These are phyloP conservation scores for Clarireedia paspali DNA, from an alignment of 2,329 filamentous ascomycete genomes.

Conservation along the genomic window DNA sequence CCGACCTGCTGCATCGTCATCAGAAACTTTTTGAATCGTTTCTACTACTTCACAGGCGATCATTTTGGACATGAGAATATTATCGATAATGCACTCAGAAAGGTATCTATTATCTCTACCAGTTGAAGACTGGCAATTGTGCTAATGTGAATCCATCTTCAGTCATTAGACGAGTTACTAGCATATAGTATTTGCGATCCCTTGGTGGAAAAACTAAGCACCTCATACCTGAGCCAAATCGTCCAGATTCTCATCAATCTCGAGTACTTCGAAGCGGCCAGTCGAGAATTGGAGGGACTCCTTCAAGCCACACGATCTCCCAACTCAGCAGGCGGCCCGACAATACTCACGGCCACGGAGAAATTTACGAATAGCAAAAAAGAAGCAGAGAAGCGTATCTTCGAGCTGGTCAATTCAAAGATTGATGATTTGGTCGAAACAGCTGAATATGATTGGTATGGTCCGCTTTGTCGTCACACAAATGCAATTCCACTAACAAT, in stretches of 20 bases:
- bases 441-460: slow-evolving; percentile 89
- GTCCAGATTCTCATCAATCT: slow-evolving; percentile 97
- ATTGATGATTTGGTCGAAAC: slow-evolving; percentile 97
- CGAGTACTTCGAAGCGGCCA: slow-evolving; percentile 93
- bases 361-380: slow-evolving; percentile 88
- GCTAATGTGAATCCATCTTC: background rate
- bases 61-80: slow-evolving; percentile 86
- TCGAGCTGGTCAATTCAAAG: slow-evolving; percentile 96
- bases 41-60: slow-evolving; percentile 95
- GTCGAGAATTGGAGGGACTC: slow-evolving; percentile 78
- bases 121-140: background rate
- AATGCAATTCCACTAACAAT: background rate
- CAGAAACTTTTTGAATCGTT: slow-evolving; percentile 93
- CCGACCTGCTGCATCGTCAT: slow-evolving; percentile 97
- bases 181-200: slow-evolving; percentile 87
- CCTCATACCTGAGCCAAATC: slow-evolving; percentile 94
- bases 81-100: slow-evolving; percentile 84
- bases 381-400: slow-evolving; percentile 93
- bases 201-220: slow-evolving; percentile 78
- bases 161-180: slow-evolving; percentile 92
- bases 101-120: slow-evolving; percentile 38
- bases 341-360: slow-evolving; percentile 75
- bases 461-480: background rate
- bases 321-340: slow-evolving; percentile 69
- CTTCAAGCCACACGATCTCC: slow-evolving; percentile 80